phyloP scores from a whole-genome alignment of 768 basidiomycete species.

The Lactifluus rugatus region DNA sequence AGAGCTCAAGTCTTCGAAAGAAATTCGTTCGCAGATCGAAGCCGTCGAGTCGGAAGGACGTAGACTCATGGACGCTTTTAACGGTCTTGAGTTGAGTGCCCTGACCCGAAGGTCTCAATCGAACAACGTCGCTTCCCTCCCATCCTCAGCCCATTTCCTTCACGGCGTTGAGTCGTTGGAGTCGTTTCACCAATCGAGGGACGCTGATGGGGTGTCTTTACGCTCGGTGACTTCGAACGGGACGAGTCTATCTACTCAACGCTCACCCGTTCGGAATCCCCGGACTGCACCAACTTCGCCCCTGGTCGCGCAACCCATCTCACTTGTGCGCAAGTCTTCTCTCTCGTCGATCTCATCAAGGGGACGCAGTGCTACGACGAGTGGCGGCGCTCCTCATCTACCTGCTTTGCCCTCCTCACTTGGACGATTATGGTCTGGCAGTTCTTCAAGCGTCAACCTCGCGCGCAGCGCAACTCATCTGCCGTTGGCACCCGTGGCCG shows the following conservation, averaged over 20 bases:
- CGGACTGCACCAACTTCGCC: conserved; percentile 5
- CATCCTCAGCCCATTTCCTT: conserved; percentile 17
- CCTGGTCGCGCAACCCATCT: conserved; percentile 15
- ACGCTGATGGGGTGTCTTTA: conserved; percentile 17
- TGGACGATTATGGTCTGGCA: conserved; percentile 29
- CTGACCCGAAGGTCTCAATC: conserved; percentile 41
- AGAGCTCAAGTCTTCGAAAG: conserved; percentile 45
- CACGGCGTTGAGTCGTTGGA: conserved; percentile 14
- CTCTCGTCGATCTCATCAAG: conserved; percentile 20
- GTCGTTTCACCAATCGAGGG: conserved; percentile 11
- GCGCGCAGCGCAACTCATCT: conserved; percentile 39
- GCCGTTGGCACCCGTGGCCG: conserved; percentile 43
- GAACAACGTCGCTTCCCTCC: conserved; percentile 20
- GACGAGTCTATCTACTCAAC: conserved; percentile 15
- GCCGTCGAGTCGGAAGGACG: conserved; percentile 62
- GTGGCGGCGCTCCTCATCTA: conserved; percentile 25
- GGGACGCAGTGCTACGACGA: conserved; percentile 11
- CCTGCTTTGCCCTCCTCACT: conserved; percentile 26
- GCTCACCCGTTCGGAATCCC: conserved; percentile 10
- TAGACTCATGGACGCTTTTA: conserved; percentile 69
- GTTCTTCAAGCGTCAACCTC: conserved; percentile 42
- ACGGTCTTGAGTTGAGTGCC: conserved; percentile 63
- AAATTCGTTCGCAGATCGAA: conserved; percentile 57
- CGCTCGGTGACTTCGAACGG: conserved; percentile 17
- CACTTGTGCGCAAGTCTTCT: conserved; percentile 17